Base-by-base conservation (phyloP, 257 asterid genomes). In the Jacaranda mimosifolia region DNA sequence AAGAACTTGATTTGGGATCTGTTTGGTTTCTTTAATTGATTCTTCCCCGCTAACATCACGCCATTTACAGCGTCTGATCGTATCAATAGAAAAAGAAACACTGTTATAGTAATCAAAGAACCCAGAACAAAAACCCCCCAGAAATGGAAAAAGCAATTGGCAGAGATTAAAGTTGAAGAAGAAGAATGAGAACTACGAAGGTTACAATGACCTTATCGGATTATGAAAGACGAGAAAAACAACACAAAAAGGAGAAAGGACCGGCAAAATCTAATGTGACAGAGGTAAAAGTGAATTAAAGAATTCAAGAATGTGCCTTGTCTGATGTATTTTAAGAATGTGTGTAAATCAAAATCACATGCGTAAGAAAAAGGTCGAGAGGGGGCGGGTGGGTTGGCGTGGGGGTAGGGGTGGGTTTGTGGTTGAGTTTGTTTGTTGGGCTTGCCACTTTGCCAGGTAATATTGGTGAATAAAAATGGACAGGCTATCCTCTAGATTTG, bases 321-420 rank as follows among this genome's bases (percentile, higher is more conserved):
- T 80, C 80, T 67, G 55, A 80, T 64, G 82, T 67, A 42, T 45
- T 67, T 76, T n/a, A 72, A 80, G 87, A 80, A 72, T 73, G 68
- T 66, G 3, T 36, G 70, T 15, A 26, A 58, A 72, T 80, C 75
- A 46, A 1, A 17, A 45, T 68, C 82, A 68, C 82, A 62, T 83
- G 82, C 75, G 56, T 65, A 51, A 43, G 14, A 38, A 63, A 53
- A 32, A 14, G 10, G 57, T 15, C 5, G 36, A 11, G 14, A 15
- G 9, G 49, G 14, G 68, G 73, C 4, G 1, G 53, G 6, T 52
- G 59, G 1, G 36, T 57, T 13, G 72, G 40, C 19, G 59, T n/a
- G 59, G 15, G 52, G 13, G 46, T 42, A 48, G 59, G 73, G 19
- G 65, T 40, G 45, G n/a, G 63, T 21, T 74, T 62, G 26, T 35